phyloP scores from a whole-genome alignment of 2,329 filamentous ascomycete species.

The Fusarium sp. region DNA sequence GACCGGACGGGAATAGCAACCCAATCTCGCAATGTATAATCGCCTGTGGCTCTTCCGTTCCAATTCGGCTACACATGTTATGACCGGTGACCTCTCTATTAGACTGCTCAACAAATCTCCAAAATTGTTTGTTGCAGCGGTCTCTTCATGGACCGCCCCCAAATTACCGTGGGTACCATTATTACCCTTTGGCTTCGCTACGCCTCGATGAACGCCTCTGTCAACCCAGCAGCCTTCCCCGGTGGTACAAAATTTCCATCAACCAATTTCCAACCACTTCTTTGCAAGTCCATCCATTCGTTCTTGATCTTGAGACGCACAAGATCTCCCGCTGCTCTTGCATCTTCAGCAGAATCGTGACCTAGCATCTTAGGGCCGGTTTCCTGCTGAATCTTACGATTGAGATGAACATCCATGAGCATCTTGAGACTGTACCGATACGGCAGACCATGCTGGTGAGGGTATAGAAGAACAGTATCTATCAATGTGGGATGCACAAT shows the following conservation, averaged over 20 bases:
- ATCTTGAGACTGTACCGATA: slow-evolving; percentile 80
- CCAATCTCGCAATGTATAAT: slow-evolving; percentile 43
- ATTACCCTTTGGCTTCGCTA: not conserved
- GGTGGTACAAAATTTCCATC: slow-evolving; percentile 61
- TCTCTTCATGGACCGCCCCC: not conserved
- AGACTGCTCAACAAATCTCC: not conserved
- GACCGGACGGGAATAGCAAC: slow-evolving; percentile 40
- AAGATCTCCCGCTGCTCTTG: slow-evolving; percentile 87
- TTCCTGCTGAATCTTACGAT: slow-evolving; percentile 82
- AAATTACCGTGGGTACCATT: not conserved
- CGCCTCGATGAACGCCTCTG: slow-evolving; percentile 55
- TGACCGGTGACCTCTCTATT: not conserved
- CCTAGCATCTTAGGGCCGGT: slow-evolving; percentile 65
- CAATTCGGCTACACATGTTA: not conserved
- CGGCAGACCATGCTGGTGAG: slow-evolving; percentile 81
- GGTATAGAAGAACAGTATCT: slow-evolving; percentile 87
- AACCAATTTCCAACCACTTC: slow-evolving; percentile 73
- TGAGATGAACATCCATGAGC: slow-evolving; percentile 76
- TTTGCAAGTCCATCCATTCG: slow-evolving; percentile 75
- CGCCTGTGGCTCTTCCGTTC: slow-evolving; percentile 9
- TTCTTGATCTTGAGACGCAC: slow-evolving; percentile 77
- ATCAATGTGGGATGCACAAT: slow-evolving; percentile 87
- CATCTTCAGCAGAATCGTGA: slow-evolving; percentile 94
- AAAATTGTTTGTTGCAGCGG: not conserved
- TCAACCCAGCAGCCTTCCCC: slow-evolving; percentile 46